A percentile compares a stretch with the other conserved stretches of the same genome.
These are phyloP conservation scores for Dipteronia sinensis DNA, from an alignment of 345 rosid species.

Conservation along the genomic window DNA sequence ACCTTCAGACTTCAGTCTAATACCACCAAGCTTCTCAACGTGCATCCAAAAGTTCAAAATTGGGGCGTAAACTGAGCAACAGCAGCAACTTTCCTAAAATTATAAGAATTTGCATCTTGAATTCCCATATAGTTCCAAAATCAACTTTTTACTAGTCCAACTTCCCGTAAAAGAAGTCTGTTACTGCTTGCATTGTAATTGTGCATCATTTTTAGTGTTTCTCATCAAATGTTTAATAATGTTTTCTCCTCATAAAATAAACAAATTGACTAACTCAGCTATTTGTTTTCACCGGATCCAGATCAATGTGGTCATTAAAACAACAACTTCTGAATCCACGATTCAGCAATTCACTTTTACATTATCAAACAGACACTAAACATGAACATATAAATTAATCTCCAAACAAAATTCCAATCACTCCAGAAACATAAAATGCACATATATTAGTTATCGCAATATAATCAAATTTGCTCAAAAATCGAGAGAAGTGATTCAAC, in stretches of 20 bases:
- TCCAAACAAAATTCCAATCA: neutral
- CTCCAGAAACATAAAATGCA: neutral
- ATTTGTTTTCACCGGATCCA: neutral
- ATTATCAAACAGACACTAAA: neutral
- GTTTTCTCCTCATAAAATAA: too few relatives aligned
- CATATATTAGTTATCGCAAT: neutral
- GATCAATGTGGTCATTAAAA: neutral
- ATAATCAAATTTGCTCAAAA: neutral
- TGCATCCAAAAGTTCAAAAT: neutral
- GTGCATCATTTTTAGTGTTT: neutral
- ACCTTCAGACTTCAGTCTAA: neutral
- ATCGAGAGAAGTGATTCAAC: neutral
- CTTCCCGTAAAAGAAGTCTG: neutral
- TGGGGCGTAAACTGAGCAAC: neutral
- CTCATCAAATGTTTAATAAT: too few relatives aligned
- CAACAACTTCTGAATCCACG: neutral
- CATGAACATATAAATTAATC: neutral
- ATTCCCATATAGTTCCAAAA: neutral
- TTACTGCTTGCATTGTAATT: neutral
- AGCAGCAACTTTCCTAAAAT: neutral
- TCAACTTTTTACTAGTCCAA: conserved; percentile 1
- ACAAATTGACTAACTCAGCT: too few relatives aligned
- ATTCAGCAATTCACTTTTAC: neutral
- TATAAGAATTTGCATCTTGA: neutral
- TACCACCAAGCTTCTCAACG: neutral